Evolutionary conservation across 176 grass and related monocot species (phyloP).

Genomic region (Eragrostis nindensis): DNA sequence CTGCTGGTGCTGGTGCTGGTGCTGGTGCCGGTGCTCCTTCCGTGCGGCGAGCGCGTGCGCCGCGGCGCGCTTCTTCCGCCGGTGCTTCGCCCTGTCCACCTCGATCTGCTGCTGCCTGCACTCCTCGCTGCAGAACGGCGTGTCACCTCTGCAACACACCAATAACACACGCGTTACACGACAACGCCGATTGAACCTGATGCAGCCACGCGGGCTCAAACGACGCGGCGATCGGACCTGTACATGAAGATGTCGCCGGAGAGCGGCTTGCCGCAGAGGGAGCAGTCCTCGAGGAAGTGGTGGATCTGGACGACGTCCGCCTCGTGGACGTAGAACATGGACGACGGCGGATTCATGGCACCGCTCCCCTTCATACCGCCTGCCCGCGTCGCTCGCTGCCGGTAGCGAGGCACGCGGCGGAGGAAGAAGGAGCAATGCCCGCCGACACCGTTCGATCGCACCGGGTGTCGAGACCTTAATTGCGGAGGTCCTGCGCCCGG

Average conservation of each 20-base stretch:
- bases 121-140: constrained; percentile 93
- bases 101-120: constrained; percentile 88
- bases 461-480: too few species aligned
- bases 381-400: constrained; percentile 25
- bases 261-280: constrained; percentile 58
- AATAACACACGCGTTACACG: not conserved
- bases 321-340: constrained; percentile 66
- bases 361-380: constrained; percentile 50
- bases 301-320: constrained; percentile 44
- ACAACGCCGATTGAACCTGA: not conserved
- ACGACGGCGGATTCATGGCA: constrained; percentile 51
- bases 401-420: constrained; percentile 33
- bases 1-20: constrained; percentile 27
- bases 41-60: constrained; percentile 41
- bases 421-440: constrained; percentile 49
- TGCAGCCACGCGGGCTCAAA: not conserved
- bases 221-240: constrained; percentile 19
- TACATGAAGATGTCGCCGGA: constrained; percentile 80
- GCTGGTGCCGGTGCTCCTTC: constrained; percentile 27
- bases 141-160: constrained; percentile 74
- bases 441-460: constrained; percentile 49
- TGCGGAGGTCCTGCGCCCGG: not conserved
- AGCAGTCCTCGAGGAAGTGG: constrained; percentile 66
- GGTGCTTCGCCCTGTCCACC: constrained; percentile 73
- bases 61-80: constrained; percentile 66